phyloP scores from a whole-genome alignment of 2,329 filamentous ascomycete genomes.

The Trichoderma sp. region DNA sequence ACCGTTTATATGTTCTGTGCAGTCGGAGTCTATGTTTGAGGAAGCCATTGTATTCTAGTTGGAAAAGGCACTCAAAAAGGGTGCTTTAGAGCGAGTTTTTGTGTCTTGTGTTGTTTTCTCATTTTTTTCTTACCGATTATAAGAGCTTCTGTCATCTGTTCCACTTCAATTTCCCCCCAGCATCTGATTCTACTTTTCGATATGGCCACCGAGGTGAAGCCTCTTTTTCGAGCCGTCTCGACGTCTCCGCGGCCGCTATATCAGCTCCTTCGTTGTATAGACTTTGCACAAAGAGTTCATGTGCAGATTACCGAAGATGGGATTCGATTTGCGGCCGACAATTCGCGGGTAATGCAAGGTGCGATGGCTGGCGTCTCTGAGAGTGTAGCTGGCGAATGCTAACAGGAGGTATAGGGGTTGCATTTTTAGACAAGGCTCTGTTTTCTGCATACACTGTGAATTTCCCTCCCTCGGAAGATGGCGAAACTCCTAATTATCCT shows the following conservation, averaged over 20 bases:
- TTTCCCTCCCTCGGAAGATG: slow-evolving; percentile 45
- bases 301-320: slow-evolving; percentile 82
- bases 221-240: slow-evolving; percentile 74
- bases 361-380: slow-evolving; percentile 35
- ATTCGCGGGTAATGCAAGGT: slow-evolving; percentile 91
- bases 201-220: slow-evolving; percentile 46
- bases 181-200: slow-evolving; percentile 10
- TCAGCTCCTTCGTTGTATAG: slow-evolving; percentile 62
- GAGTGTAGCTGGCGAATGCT: background rate
- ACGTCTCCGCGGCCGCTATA: slow-evolving; percentile 78
- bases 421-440: slow-evolving; percentile 84
- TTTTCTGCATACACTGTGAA: slow-evolving; percentile 85
- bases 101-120: slow-evolving; percentile 24
- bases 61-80: slow-evolving; percentile 38
- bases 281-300: slow-evolving; percentile 61
- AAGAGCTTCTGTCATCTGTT: background rate
- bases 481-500: slow-evolving; percentile 54
- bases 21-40: slow-evolving; percentile 95
- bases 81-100: slow-evolving; percentile 35
- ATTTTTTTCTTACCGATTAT: slow-evolving; percentile 4
- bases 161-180: background rate
- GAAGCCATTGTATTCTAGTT: slow-evolving; percentile 51
- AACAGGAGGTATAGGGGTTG: slow-evolving; percentile 46
- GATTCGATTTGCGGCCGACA: slow-evolving; percentile 84
- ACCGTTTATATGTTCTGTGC: slow-evolving; percentile 99